phyloP scores from a whole-genome alignment of 495 filamentous ascomycete species.

The Xylaria cubensis region DNA sequence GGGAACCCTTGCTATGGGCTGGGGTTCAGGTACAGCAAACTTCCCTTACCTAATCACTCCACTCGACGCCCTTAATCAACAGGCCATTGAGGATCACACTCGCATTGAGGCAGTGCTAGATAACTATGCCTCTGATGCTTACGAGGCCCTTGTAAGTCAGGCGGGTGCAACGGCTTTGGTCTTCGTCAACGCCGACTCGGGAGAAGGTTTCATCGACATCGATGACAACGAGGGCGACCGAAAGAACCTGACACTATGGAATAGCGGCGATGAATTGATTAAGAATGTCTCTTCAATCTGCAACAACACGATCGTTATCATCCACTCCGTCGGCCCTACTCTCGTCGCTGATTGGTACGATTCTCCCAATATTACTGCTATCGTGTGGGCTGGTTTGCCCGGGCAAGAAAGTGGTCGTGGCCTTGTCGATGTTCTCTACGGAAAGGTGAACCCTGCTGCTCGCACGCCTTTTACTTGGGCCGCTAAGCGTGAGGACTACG shows the following conservation, averaged over 20 bases:
- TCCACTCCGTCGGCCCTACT: slow-evolving; percentile 86
- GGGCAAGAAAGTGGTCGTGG: slow-evolving; percentile 92
- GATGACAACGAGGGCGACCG: slow-evolving; percentile 90
- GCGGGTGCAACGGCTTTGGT: slow-evolving; percentile 76
- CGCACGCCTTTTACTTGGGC: slow-evolving; percentile 92
- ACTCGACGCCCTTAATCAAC: slow-evolving; percentile 80
- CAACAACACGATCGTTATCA: slow-evolving; percentile 91
- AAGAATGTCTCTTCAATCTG: slow-evolving; percentile 75
- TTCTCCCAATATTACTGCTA: slow-evolving; percentile 91
- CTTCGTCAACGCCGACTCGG: slow-evolving; percentile 87
- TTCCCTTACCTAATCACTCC: slow-evolving; percentile 94
- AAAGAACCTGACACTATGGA: slow-evolving; percentile 92
- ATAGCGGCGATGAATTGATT: slow-evolving; percentile 79
- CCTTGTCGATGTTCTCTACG: slow-evolving; percentile 92
- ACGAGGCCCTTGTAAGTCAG: slow-evolving; percentile 67
- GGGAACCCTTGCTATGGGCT: slow-evolving; percentile 91
- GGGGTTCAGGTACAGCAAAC: slow-evolving; percentile 88
- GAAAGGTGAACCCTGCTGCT: slow-evolving; percentile 81
- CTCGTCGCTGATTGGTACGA: slow-evolving; percentile 77
- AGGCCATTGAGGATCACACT: slow-evolving; percentile 65
- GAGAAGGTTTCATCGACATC: slow-evolving; percentile 84
- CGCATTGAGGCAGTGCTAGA: slow-evolving; percentile 77
- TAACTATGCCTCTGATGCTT: slow-evolving; percentile 67
- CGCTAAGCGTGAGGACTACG: slow-evolving; percentile 73
- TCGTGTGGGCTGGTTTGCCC: slow-evolving; percentile 91